phyloP scores from a whole-genome alignment of 331 rosid genomes.

The Quercus phellos region DNA sequence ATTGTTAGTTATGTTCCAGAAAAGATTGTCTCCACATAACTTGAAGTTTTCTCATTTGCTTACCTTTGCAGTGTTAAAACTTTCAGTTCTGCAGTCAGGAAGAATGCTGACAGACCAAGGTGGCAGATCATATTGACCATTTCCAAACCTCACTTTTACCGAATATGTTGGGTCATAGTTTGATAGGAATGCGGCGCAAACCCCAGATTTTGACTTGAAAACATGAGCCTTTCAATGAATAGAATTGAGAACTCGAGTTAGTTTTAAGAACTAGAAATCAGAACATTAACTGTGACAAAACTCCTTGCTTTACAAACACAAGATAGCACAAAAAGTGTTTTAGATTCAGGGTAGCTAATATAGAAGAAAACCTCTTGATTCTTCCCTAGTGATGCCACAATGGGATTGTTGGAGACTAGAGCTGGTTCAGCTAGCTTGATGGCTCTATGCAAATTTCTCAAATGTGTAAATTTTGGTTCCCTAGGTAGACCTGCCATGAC shows the following conservation, averaged over 20 bases:
- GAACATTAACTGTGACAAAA: no score
- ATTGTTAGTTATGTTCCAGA: no score
- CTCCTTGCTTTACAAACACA: no score
- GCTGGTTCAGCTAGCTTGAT: conserved; percentile 73
- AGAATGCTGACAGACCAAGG: conserved; percentile 94
- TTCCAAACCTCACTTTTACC: conserved; percentile 54
- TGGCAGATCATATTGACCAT: conserved; percentile 60
- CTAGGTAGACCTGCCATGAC: conserved; percentile 51
- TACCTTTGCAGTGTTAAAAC: conserved; percentile 86
- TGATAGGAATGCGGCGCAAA: conserved; percentile 83
- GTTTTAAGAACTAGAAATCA: neutral
- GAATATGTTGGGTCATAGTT: conserved; percentile 52
- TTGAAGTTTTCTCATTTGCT: conserved; percentile 20
- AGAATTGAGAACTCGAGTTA: conserved; percentile 10
- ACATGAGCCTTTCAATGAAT: conserved; percentile 52
- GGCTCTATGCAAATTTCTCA: conserved; percentile 78
- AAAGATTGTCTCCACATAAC: neutral
- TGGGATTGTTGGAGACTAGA: conserved; percentile 63
- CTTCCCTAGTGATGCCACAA: conserved; percentile 57
- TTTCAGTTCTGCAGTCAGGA: conserved; percentile 81
- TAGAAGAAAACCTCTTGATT: conserved; percentile 58
- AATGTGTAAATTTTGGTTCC: conserved; percentile 89
- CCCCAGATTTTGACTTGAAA: conserved; percentile 40
- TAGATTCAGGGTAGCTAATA: neutral
- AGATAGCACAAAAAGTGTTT: neutral